Evolutionary conservation across 176 grass and related monocot genomes (phyloP), one percentile per base, ranked within the genome.

Genomic region (Poa pratensis): DNA sequence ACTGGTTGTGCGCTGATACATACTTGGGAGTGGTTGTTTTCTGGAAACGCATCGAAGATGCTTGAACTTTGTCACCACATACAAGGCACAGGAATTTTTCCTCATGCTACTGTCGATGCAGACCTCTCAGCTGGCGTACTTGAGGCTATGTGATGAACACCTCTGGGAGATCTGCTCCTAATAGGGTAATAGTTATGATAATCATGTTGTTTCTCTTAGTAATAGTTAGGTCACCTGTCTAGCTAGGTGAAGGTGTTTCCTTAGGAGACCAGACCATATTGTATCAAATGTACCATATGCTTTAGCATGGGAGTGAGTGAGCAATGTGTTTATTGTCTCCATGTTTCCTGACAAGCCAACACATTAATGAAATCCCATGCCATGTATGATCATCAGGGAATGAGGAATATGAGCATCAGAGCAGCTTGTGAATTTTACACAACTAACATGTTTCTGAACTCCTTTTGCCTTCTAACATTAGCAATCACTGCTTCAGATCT

Each of bases 151-250:
- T 20, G 34, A 8, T 64, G 80, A 70, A 22, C 3, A 69, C 35
- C 14, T 86, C 55, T 45, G 17, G 61, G 37, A 71, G 72, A 30
- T 62, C 22, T n/a, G 43, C 18, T 34, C 52, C 48, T 63, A 6
- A 15, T 77, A 82, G 54, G 45, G 23, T 73, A 73, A 73, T 73
- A 48, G 69, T 73, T 12, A 73, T 34, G 52, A 75, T 57, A 49
- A 50, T 42, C 67, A 73, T 89, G 69, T 19, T 87, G 46, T 80
- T 84, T 82, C 17, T 82, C 24, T 49, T 60, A 77, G 72, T 57
- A 45, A 7, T 63, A 48, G 35, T 28, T 82, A 35, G 15, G 49
- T 55, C 24, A 66, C 5, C 14, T 73, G 43, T 79, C 2, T 88
- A 65, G 32, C 32, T 88, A 60, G 64, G 63, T 78, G 13, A 34